Evolutionary conservation across 768 basidiomycete species (phyloP), one percentile per base, ranked within the genome.

Genomic region (Galerina sulciceps): DNA sequence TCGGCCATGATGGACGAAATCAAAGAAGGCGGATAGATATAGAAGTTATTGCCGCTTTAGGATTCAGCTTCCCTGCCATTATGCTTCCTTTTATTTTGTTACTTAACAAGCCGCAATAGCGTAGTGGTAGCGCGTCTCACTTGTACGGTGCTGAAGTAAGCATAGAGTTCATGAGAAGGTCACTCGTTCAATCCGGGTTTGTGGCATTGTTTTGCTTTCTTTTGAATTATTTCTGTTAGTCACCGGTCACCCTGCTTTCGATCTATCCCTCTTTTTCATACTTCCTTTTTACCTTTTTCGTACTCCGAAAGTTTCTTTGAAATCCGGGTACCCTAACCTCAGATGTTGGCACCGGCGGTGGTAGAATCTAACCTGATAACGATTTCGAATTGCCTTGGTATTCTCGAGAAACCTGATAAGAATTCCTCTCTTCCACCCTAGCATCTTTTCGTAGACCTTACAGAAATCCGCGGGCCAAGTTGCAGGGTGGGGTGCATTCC

Each of bases 71-170:
- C 17, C 8, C 31, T 18, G 48, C 36, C 20, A 13, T 40, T 15
- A 38, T 51, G 6, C 1, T 18, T n/a, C 10, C 6, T 11, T 36
- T 49, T 38, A 40, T 20, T 22, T 14, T 10, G 10, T 2, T 9
- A 36, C 18, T 20, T 2, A 23, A 37, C 36, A 58, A 66, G 71
- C 71, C 71, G 64, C 66, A 63, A 72, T 75, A 69, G 74, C 74
- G 71, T 75, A 75, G 74, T 73, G 71, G 74, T 75, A 75, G 72
- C 71, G 74, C 74, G 71, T 73, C 71, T 69, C 74, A 75, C 74
- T 75, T 75, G 73, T 74, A 74, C 38, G 57, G 17, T 42, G 42
- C 26, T 31, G 11, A 13, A 23, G 15, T 18, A 26, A 5, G 31
- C 26, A 56, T 26, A 54, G 18, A 37, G 13, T 35, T 10, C 22